Conservation (phyloP, 106 monocot species). For the Amphibolis antarctica region DNA sequence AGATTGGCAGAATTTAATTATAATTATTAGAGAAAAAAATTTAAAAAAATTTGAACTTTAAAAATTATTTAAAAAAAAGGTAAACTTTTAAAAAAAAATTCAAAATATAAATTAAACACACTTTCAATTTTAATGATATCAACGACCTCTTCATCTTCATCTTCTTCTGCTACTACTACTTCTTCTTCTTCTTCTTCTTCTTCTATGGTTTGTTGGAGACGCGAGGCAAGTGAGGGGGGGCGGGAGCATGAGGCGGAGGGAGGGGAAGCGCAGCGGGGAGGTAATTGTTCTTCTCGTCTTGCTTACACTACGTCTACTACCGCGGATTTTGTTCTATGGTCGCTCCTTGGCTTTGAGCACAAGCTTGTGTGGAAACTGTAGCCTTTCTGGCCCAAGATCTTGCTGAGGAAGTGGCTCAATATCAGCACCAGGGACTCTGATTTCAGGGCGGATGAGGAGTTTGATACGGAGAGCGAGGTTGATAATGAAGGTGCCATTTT, state of each 20-base stretch:
- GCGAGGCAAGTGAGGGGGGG: too few species aligned
- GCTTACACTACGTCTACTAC: neutral
- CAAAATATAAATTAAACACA: too few species aligned
- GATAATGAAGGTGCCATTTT: constrained; percentile 23
- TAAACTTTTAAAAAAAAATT: too few species aligned
- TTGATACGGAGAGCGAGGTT: constrained; percentile 30
- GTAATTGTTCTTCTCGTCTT: neutral
- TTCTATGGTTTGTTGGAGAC: too few species aligned
- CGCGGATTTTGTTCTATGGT: constrained; percentile 38
- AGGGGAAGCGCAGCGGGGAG: neutral
- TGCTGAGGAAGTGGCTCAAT: constrained; percentile 84
- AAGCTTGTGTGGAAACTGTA: constrained; percentile 6
- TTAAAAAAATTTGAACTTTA: too few species aligned
- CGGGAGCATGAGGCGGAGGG: neutral
- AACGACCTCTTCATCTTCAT: too few species aligned
- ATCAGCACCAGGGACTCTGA: constrained; percentile 36
- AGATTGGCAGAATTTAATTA: too few species aligned
- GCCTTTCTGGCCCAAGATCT: constrained; percentile 55
- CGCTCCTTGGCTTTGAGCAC: constrained; percentile 11
- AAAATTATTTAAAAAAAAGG: too few species aligned
- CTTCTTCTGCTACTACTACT: too few species aligned
- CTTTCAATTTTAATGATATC: too few species aligned
- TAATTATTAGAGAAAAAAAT: too few species aligned
- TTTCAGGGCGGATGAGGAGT: constrained; percentile 61
- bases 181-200: too few species aligned